Evolutionary conservation across 2,329 filamentous ascomycete genomes (phyloP), one percentile per base, ranked within the genome.

Genomic region (Tolypocladium ophioglossoides): DNA sequence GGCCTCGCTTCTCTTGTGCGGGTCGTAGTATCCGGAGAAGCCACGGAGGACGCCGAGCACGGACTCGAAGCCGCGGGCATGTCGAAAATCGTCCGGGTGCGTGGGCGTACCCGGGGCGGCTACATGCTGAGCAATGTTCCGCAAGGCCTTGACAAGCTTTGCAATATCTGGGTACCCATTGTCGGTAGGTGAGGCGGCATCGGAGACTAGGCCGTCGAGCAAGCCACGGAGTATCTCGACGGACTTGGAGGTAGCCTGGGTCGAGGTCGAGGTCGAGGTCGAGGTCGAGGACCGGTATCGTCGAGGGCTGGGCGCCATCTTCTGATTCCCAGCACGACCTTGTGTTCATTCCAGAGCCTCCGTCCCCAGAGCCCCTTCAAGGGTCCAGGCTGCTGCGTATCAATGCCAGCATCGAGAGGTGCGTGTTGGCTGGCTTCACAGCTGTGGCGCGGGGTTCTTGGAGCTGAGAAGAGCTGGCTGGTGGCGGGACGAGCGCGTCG

Each of bases 11-110:
- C 79, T 78, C 64, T 79, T 83, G 54, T 74, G 74, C n/a, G 80
- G 83, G 62, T 89, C 82, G 70, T 92, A 94, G 64, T 86, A 87
- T 58, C 87, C 86, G 1, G 87, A 85, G 58, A 91, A 83, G 53
- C 82, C 78, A 55, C 84, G 79, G 24, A 95, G 73, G 30, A 88
- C 78, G 44, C 82, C 76, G 52, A 96, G 75, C 24, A 95, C 72
- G 46, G 79, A 78, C 62, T 89, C 82, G 68, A 95, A 96, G 63
- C 91, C 91, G 54, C 80, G 77, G 30, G 91, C 78, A 64, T 89
- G 83, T 60, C 91, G 83, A 67, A 96, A 96, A 61, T 89, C 85
- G 72, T 95, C 89, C 72, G 91, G 89, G 6, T 75, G 73, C 4
- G 75, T 68, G 56, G 73, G 72, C 3, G 76, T 74, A 18, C 76